phyloP scores from a whole-genome alignment of 2,329 filamentous ascomycete species.

The Colletotrichum sp. region DNA sequence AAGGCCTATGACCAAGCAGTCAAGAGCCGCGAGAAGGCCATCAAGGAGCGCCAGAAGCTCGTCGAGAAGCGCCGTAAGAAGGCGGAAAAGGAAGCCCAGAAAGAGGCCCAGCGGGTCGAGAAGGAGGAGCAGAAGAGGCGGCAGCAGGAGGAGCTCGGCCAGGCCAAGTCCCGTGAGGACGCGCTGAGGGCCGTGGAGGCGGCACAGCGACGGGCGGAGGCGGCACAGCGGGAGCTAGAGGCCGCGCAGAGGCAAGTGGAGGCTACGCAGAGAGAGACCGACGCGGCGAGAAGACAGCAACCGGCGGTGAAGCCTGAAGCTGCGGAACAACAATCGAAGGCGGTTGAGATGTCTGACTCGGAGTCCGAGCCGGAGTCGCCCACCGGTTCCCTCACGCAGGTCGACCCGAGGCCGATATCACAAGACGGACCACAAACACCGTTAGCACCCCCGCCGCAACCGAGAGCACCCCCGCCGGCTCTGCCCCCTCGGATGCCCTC shows the following conservation, averaged over 20 bases:
- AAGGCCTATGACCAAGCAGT: slow-evolving; percentile 71
- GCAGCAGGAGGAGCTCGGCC: slow-evolving; percentile 29
- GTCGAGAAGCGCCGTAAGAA: slow-evolving; percentile 59
- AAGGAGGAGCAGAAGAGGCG: slow-evolving; percentile 34
- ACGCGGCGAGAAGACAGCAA: neutral
- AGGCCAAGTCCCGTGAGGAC: slow-evolving; percentile 35
- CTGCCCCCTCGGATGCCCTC: neutral
- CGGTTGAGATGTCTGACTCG: neutral
- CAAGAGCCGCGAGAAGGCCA: slow-evolving; percentile 68
- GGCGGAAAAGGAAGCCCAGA: slow-evolving; percentile 44
- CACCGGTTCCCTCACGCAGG: neutral
- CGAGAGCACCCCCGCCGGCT: neutral
- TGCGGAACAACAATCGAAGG: neutral
- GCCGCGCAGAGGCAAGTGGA: slow-evolving; percentile 21
- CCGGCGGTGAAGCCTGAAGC: neutral
- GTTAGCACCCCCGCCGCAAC: neutral
- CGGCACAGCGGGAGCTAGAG: slow-evolving; percentile 21
- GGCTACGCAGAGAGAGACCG: slow-evolving; percentile 10
- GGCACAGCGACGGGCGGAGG: slow-evolving; percentile 16
- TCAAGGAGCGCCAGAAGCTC: slow-evolving; percentile 67
- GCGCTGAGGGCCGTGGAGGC: slow-evolving; percentile 1
- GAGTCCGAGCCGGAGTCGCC: neutral
- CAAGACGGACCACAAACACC: neutral
- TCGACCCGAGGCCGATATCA: neutral
- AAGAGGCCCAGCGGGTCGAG: slow-evolving; percentile 33